A percentile compares a stretch with the other conserved stretches of the same genome.
These are phyloP conservation scores for Paulownia fortunei DNA, from an alignment of 257 asterid species.

Conservation along the genomic window DNA sequence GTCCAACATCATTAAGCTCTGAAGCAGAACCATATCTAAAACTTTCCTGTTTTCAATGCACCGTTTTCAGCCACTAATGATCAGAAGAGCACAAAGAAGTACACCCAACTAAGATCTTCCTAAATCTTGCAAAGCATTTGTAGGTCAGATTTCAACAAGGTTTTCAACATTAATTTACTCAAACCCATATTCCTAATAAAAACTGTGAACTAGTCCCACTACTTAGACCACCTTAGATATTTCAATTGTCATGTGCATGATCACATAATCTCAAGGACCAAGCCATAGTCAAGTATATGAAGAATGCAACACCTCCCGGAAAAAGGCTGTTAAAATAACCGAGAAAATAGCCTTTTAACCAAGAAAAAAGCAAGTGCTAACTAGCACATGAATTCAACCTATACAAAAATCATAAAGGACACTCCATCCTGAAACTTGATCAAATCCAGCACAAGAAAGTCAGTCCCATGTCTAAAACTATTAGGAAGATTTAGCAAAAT, in stretches of 20 bases:
- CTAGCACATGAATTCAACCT: not conserved
- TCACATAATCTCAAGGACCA: not conserved
- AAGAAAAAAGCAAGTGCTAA: not conserved
- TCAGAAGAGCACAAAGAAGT: not conserved
- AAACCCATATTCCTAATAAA: not conserved
- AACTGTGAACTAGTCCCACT: not conserved
- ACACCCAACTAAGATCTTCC: not conserved
- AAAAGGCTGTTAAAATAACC: not conserved
- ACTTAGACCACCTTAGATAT: not conserved
- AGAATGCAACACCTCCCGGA: not conserved
- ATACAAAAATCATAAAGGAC: not conserved
- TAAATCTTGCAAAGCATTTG: not conserved
- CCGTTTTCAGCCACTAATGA: not conserved
- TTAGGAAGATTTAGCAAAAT: not conserved
- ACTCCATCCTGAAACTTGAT: not conserved
- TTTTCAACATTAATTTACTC: not conserved
- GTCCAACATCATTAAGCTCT: not conserved
- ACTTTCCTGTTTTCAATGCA: not conserved
- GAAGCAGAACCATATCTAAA: too few species aligned
- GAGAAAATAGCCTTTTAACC: not conserved
- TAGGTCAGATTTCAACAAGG: not conserved
- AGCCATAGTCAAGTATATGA: not conserved
- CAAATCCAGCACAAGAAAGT: not conserved
- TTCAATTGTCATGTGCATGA: not conserved
- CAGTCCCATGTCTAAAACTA: not conserved